Evolutionary conservation across 176 grass and related monocot species (phyloP), one percentile per base, ranked within the genome.

Genomic region (Avena atlantica): DNA sequence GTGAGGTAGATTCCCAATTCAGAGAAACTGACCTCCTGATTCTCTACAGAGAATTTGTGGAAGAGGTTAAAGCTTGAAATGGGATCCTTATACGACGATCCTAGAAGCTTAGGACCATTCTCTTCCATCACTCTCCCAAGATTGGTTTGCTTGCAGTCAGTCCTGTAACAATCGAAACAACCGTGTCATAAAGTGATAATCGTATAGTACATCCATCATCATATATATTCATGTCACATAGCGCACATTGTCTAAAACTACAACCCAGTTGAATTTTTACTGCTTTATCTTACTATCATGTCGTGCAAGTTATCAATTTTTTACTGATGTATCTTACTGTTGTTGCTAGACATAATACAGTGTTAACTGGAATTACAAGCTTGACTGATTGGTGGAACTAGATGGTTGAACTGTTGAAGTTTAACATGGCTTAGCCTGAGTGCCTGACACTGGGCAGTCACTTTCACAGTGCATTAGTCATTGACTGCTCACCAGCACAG

Each of bases 41-140:
- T 89, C 40, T 88, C 74, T 13, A 81, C 90, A 0, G 93, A 89
- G 42, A 91, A 98, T 21, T 75, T 89, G 71, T 89, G 77, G 31
- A 98, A 95, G 50, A 86, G 51, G 31, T 56, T 60, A 76, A 89
- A 89, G 81, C 96, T 98, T 67, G 92, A 80, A 88, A 92, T 84
- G 3, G 96, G 93, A 50, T 95, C 93, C 75, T 85, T 88, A 76
- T 98, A 98, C 48, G 86, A 84, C 85, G 96, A 80, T 60, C 93
- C 93, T 84, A 98, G 66, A 71, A 95, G 64, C 74, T 89, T 90
- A 8, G 87, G 90, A 19, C 93, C 93, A 40, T 92, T 74, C 50
- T 36, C 59, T 92, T 98, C 93, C 96, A 98, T 95, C 69, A 95
- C 16, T 83, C 79, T 91, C 75, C 96, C 93, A 64, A 98, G 84